Percentiles rank a stretch among this genome's conserved stretches.
Conservation (phyloP, 1,284 basidiomycete genomes). For the Binderoboletus segoi region DNA sequence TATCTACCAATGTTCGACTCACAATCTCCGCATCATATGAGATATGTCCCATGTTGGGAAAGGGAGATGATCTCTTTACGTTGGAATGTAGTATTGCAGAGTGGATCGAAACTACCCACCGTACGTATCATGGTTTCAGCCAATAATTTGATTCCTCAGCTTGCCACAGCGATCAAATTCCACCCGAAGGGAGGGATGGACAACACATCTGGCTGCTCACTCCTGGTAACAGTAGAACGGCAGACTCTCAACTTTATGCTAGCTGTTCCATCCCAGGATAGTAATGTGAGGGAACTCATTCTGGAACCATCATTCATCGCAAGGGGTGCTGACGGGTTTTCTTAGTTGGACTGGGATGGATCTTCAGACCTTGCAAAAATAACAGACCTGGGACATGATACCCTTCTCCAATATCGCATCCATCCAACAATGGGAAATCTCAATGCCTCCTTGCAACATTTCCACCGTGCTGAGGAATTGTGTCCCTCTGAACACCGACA, state of each 20-base stretch:
- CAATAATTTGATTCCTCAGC: not conserved
- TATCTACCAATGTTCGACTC: not conserved
- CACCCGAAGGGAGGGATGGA: not conserved
- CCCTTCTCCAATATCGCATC: constrained; percentile 3
- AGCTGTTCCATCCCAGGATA: not conserved
- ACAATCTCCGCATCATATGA: constrained; percentile 9
- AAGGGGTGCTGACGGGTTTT: not conserved
- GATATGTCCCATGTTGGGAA: constrained; percentile 4
- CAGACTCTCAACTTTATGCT: not conserved
- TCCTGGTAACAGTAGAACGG: not conserved
- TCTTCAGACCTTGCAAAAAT: not conserved
- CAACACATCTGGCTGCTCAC: not conserved
- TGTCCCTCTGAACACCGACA: not conserved
- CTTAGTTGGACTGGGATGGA: not conserved
- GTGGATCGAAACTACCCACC: not conserved
- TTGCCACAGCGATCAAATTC: not conserved
- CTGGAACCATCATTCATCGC: not conserved
- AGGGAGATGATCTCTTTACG: constrained; percentile 4
- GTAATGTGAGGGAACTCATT: not conserved
- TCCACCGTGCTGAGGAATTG: not conserved
- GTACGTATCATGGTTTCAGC: not conserved
- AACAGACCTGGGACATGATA: constrained; percentile 5
- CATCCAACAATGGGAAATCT: constrained; percentile 2
- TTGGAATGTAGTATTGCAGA: not conserved
- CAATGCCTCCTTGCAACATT: constrained; percentile 5